Evolutionary conservation across 305 asterid species (phyloP), one percentile per base, ranked within the genome.

Genomic region (Withania somnifera): DNA sequence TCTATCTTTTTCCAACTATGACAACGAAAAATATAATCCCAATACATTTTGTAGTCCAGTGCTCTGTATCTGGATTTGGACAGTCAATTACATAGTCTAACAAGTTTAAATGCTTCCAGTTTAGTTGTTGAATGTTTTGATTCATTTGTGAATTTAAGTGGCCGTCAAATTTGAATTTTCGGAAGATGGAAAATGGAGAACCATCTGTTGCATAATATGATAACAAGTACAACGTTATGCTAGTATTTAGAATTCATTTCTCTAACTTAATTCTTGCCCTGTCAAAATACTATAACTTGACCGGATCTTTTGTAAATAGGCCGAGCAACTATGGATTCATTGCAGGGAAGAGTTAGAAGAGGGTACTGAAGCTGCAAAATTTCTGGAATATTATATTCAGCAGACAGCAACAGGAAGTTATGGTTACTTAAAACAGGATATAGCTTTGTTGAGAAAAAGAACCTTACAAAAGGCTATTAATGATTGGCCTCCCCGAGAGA

Each of bases 261-360:
- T 79, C 71, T 17, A 1, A 24, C 60, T 79, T 40, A 17, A 3
- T 79, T 42, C 52, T 85, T 40, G 51, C 64, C 69, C 19, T 13
- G 58, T 77, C 26, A 28, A 17, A 66, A 54, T 53, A 20, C 82
- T 47, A 32, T 56, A 58, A 68, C 58, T 82, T 82, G 76, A 36
- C 40, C 7, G 45, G 73, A 50, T 42, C 7, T 75, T 69, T 79
- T 77, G 45, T 26, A 14, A 75, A 68, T 89, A 95, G 99, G 92
- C 85, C 13, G 87, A 84, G 36, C 89, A 83, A 68, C 86, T 80
- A 50, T 91, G 89, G 94, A 82, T 71, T 75, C 83, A 82, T 42
- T 91, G 91, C 79, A 84, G 81, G 76, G 84, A 88, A 86, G 90
- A 85, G 87, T 82, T 90, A 47, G 83, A 85, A 86, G 85, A 89